Evolutionary conservation across 331 rosid genomes (phyloP).

Genomic region (Ulmus americana): DNA sequence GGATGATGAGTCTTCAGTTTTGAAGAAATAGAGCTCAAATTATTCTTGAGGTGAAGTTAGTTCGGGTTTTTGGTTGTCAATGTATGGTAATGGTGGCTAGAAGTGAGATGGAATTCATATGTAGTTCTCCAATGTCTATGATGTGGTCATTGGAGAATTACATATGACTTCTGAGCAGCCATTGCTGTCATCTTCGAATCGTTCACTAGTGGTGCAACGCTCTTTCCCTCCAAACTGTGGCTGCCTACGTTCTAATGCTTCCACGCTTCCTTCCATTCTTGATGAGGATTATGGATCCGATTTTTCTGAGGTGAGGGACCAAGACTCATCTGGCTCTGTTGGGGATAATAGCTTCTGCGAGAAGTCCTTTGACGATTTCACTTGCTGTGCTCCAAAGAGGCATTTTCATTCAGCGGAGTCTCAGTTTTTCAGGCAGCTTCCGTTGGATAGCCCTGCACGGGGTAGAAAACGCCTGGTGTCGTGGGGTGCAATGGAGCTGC

Average conservation of each 20-base stretch:
- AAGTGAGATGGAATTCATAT: slow-evolving; percentile 8
- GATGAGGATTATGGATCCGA: slow-evolving; percentile 27
- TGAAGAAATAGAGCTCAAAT: neutral
- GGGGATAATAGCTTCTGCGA: slow-evolving; percentile 29
- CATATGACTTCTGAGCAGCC: slow-evolving; percentile 63
- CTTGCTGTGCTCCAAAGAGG: slow-evolving; percentile 19
- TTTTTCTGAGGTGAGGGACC: slow-evolving; percentile 26
- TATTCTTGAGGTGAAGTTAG: slow-evolving; percentile 6
- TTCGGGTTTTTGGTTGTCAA: slow-evolving; percentile 1
- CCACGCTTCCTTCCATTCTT: slow-evolving; percentile 33
- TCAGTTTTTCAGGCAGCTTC: slow-evolving; percentile 35
- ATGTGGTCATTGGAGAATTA: slow-evolving; percentile 31
- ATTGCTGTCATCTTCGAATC: slow-evolving; percentile 42
- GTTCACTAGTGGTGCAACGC: slow-evolving; percentile 28
- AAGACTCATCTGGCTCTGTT: slow-evolving; percentile 14
- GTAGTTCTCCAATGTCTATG: slow-evolving; percentile 21
- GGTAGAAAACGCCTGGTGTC: slow-evolving; percentile 39
- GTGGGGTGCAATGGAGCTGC: slow-evolving; percentile 79
- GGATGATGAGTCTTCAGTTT: neutral
- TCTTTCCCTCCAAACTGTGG: neutral
- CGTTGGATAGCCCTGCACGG: slow-evolving; percentile 53
- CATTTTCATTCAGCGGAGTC: slow-evolving; percentile 23
- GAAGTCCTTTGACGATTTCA: slow-evolving; percentile 12
- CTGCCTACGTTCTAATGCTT: slow-evolving; percentile 19
- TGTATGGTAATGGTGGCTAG: slow-evolving; percentile 18